Evolutionary conservation across 2,329 filamentous ascomycete genomes (phyloP).

Genomic region (Mariannaea elegans): DNA sequence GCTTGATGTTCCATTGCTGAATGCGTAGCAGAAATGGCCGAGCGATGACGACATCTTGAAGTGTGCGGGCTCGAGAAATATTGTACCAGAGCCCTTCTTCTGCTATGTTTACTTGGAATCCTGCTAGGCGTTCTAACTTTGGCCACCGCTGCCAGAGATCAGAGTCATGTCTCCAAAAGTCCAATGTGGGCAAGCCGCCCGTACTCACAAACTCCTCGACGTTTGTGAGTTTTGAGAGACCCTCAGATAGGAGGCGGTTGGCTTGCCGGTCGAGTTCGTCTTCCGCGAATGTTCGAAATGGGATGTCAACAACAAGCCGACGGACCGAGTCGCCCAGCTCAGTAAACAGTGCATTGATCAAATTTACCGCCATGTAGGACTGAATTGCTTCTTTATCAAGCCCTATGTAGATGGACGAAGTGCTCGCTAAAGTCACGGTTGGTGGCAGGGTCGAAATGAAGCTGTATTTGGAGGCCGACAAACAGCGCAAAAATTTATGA

Average conservation of each 20-base stretch:
- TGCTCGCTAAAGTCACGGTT: neutral
- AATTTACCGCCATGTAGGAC: neutral
- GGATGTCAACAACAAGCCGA: constrained; percentile 26
- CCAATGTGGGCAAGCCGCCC: constrained; percentile 18
- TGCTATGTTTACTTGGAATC: constrained; percentile 24
- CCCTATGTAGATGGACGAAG: constrained; percentile 25
- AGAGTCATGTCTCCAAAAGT: constrained; percentile 22
- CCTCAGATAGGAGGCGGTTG: neutral
- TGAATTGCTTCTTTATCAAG: constrained; percentile 9
- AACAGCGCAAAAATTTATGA: neutral
- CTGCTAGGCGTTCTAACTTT: constrained; percentile 20
- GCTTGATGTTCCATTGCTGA: constrained; percentile 27
- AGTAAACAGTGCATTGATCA: constrained; percentile 15
- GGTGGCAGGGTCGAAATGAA: constrained; percentile 30
- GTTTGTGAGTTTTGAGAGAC: constrained; percentile 12
- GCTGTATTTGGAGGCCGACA: constrained; percentile 9
- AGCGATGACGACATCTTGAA: constrained; percentile 17
- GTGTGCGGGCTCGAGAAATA: constrained; percentile 9
- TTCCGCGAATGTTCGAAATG: constrained; percentile 16
- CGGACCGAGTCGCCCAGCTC: constrained; percentile 17
- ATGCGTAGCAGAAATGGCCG: constrained; percentile 19
- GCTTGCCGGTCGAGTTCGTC: constrained; percentile 9
- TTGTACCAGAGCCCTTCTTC: constrained; percentile 27
- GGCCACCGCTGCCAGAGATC: constrained; percentile 22
- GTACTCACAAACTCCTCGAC: constrained; percentile 27